Conservation (phyloP, 257 asterid species). For the Nicotiana benthamiana region DNA sequence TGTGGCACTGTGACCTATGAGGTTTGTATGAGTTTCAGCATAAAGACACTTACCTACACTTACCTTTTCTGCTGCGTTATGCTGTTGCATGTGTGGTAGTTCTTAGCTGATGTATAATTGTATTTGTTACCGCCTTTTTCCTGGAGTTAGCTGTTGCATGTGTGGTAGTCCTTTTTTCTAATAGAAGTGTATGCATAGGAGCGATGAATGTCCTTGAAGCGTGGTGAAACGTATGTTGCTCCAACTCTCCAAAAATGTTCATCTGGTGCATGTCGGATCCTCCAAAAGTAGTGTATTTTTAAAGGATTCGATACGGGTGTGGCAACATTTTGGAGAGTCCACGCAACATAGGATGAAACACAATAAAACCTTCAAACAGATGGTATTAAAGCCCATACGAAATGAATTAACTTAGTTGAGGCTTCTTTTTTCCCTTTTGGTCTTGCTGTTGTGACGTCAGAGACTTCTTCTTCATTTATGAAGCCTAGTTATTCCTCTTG, state of each 20-base stretch:
- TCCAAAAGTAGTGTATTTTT: too few relatives aligned
- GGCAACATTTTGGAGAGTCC: too few relatives aligned
- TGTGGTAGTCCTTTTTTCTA: neutral
- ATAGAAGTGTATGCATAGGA: too few relatives aligned
- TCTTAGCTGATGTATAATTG: neutral
- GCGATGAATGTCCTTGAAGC: neutral
- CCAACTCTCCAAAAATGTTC: too few relatives aligned
- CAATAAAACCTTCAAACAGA: too few relatives aligned
- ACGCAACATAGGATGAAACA: too few relatives aligned
- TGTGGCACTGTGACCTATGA: conserved; percentile 79
- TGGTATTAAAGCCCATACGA: too few relatives aligned
- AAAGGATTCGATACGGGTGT: too few relatives aligned
- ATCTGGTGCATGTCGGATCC: too few relatives aligned
- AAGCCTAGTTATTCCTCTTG: neutral
- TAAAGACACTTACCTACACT: neutral
- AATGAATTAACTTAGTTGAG: too few relatives aligned
- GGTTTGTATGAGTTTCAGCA: conserved; percentile 34
- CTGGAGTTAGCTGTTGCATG: neutral
- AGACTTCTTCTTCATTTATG: neutral
- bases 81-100: neutral
- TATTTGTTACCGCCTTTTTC: neutral
- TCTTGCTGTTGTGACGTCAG: neutral
- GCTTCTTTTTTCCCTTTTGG: neutral
- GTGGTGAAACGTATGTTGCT: neutral
- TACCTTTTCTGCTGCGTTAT: neutral